Evolutionary conservation across 305 asterid species (phyloP).

Genomic region (Caryopteris hybrid): DNA sequence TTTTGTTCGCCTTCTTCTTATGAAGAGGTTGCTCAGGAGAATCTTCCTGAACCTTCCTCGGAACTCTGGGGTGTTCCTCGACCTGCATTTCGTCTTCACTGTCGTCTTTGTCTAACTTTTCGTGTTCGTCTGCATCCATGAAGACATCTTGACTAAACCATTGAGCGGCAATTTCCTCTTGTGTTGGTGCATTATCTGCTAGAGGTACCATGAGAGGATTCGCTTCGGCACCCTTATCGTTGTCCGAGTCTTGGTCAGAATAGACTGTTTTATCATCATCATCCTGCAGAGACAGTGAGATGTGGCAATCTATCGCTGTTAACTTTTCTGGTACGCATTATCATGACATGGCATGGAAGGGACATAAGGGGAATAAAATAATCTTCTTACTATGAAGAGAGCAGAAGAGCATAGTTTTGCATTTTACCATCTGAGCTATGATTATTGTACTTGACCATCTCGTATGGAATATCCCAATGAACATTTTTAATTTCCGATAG

Average conservation of each 20-base stretch:
- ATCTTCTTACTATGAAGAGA: not conserved
- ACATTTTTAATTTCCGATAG: no score
- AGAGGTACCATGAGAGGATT: conserved; percentile 87
- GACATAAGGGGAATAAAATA: not conserved
- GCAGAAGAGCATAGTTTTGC: not conserved
- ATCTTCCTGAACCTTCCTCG: conserved; percentile 21
- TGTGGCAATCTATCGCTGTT: not conserved
- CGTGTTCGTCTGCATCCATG: conserved; percentile 55
- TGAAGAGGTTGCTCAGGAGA: conserved; percentile 23
- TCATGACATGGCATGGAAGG: not conserved
- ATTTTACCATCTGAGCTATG: no score
- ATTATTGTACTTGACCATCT: no score
- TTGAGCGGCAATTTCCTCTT: conserved; percentile 72
- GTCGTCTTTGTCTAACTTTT: conserved; percentile 39
- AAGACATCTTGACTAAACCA: conserved; percentile 98
- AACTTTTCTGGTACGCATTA: no score
- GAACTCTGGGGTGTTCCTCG: conserved; percentile 23
- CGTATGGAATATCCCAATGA: no score
- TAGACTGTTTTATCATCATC: conserved; percentile 37
- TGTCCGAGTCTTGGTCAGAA: conserved; percentile 71
- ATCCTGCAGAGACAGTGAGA: conserved; percentile 34
- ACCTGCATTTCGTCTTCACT: conserved; percentile 77
- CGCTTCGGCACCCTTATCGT: conserved; percentile 51
- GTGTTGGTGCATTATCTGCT: conserved; percentile 52
- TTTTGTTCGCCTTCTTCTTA: conserved; percentile 22